Base-by-base conservation (phyloP, 208 protist species). In the Porcisia hertigi region DNA sequence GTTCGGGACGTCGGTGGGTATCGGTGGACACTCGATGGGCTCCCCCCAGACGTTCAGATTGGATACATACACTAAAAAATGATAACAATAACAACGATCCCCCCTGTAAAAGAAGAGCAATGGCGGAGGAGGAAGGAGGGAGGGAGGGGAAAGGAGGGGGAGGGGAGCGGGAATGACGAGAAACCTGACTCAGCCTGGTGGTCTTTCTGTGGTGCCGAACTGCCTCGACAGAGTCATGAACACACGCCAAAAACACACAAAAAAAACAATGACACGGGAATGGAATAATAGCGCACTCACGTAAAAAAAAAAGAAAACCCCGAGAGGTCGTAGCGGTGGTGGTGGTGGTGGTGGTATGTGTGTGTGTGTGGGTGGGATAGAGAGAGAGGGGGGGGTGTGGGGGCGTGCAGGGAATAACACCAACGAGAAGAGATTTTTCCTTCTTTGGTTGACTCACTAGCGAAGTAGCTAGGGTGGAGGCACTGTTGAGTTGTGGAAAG, bases 381-480 rank as follows among this genome's bases (percentile, higher is more conserved):
- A 71, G 64, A 78, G 62, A 55, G 60, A 53, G 62, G 66, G 64
- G 66, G 64, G 12, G 16, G 16, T 30, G 36, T 3, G 39, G 39
- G 59, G 16, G 30, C 30, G 64, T 25, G 34, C 54, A 58, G 9
- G 54, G 16, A 23, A 7, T 11, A 5, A n/a, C 23, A 25, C 23
- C 16, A 58, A 0, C 14, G 14, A 57, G 18, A 60, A 18, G 30
- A 30, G 30, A 30, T 30, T 30, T 30, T 30, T 41, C 9, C 6
- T 23, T 62, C 58, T 36, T 11, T 43, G 18, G 16, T 39, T n/a
- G 60, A 39, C 18, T 65, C 36, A 41, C 34, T 39, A 65, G 60
- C 36, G 60, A 65, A 12, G 34, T 65, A 9, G 60, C 18, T 18
- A n/a, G 20, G 25, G 60, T 65, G 58, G 0, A 39, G 20, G 36